A percentile compares a stretch with the other conserved stretches of the same genome.
Conservation (phyloP, 2,329 filamentous ascomycete species). For the Arachnomyces sp. region DNA sequence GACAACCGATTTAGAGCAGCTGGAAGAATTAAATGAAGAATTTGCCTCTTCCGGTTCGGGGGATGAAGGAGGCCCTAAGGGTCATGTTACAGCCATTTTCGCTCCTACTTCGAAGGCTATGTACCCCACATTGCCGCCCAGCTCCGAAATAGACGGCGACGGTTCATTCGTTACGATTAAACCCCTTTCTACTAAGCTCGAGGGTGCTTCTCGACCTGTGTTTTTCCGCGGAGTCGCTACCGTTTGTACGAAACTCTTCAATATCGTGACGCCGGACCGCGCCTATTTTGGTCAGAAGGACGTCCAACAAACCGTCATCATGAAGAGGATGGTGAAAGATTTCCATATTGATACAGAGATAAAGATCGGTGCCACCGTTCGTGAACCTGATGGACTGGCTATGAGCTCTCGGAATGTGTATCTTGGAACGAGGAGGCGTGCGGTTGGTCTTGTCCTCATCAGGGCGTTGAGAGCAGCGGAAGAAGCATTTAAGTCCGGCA, state of each 20-base stretch:
- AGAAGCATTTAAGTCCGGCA: slow-evolving; percentile 51
- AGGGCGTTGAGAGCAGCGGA: slow-evolving; percentile 65
- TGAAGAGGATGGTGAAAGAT: slow-evolving; percentile 78
- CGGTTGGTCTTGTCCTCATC: slow-evolving; percentile 64
- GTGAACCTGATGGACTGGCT: slow-evolving; percentile 76
- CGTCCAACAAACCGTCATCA: slow-evolving; percentile 88
- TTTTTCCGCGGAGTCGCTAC: slow-evolving; percentile 97
- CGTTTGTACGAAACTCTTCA: slow-evolving; percentile 90
- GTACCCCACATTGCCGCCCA: slow-evolving; percentile 75
- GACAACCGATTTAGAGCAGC: slow-evolving; percentile 62
- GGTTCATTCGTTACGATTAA: slow-evolving; percentile 91
- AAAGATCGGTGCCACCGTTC: slow-evolving; percentile 63
- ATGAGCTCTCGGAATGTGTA: slow-evolving; percentile 93
- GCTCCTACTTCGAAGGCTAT: slow-evolving; percentile 75
- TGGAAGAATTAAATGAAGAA: slow-evolving; percentile 63
- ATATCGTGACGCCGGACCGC: slow-evolving; percentile 67
- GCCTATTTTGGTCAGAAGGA: slow-evolving; percentile 98
- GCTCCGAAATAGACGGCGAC: slow-evolving; percentile 63
- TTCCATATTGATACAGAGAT: slow-evolving; percentile 73
- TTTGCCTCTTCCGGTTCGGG: slow-evolving; percentile 52
- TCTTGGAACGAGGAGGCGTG: slow-evolving; percentile 66
- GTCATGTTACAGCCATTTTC: slow-evolving; percentile 74
- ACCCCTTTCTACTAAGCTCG: slow-evolving; percentile 70
- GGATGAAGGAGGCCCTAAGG: slow-evolving; percentile 36
- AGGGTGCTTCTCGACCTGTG: slow-evolving; percentile 78